Conservation (phyloP, 129 eudicot species). For the Smallanthus sonchifolius region DNA sequence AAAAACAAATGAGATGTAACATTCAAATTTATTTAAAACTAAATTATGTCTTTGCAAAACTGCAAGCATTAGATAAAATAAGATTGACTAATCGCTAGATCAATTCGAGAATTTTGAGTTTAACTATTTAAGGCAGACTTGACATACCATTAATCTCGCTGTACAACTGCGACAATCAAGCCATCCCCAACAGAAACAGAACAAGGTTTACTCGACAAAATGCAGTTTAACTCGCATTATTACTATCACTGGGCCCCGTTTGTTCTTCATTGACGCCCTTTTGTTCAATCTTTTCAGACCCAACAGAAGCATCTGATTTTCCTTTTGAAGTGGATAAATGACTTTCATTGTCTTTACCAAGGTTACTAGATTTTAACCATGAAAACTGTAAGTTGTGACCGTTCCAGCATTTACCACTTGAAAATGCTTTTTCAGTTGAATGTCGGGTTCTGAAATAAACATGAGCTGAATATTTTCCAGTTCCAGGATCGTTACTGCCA, state of each 20-base stretch:
- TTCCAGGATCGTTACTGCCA: constrained; percentile 32
- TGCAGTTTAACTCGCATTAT: constrained; percentile 26
- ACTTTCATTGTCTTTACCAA: constrained; percentile 44
- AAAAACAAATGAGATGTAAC: not conserved
- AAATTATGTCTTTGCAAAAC: constrained; percentile 36
- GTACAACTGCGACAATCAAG: constrained; percentile 50
- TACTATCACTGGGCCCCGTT: constrained; percentile 36
- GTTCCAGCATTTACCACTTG: constrained; percentile 69
- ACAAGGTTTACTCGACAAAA: constrained; percentile 34
- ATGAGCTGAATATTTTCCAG: constrained; percentile 44
- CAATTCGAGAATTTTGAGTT: not conserved
- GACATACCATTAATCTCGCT: constrained; percentile 53
- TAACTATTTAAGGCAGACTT: constrained; percentile 1
- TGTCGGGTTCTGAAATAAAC: constrained; percentile 63
- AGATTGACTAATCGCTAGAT: constrained; percentile 32
- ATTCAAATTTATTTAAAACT: constrained; percentile 2
- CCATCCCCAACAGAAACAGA: constrained; percentile 26
- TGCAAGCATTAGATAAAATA: constrained; percentile 25
- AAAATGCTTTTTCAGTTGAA: constrained; percentile 80
- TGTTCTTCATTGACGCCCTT: constrained; percentile 30
- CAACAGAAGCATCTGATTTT: constrained; percentile 37
- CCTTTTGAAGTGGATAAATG: constrained; percentile 37
- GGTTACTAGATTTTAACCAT: constrained; percentile 55
- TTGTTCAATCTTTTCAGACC: constrained; percentile 40
- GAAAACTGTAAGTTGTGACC: constrained; percentile 69